These are phyloP conservation scores for Myriosclerotinia duriaeana DNA, from an alignment of 2,329 filamentous ascomycete species.

Conservation along the genomic window DNA sequence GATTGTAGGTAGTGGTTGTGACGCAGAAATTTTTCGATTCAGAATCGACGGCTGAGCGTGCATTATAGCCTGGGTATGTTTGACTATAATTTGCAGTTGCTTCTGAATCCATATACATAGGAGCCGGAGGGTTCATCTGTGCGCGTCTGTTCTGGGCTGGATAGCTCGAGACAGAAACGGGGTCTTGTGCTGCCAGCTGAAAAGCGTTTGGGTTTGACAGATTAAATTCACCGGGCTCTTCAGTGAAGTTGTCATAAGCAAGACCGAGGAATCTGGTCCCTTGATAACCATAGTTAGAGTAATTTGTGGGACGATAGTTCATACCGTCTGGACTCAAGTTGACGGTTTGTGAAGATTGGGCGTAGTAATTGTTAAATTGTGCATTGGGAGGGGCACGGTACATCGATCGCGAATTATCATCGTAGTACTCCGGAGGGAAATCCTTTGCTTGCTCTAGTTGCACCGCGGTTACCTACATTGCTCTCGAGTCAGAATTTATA, in stretches of 20 bases:
- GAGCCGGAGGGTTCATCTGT: not conserved
- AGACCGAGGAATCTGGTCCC: not conserved
- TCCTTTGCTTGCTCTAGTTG: constrained; percentile 16
- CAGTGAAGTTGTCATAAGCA: constrained; percentile 2
- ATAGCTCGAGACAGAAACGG: constrained; percentile 19
- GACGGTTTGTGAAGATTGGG: not conserved
- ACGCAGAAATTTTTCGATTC: constrained; percentile 18
- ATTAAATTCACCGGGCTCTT: constrained; percentile 16
- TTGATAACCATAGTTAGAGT: constrained; percentile 8
- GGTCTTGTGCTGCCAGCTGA: constrained; percentile 9
- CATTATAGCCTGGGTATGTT: constrained; percentile 15
- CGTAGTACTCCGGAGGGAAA: constrained; percentile 3
- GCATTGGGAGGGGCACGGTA: not conserved
- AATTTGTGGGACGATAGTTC: not conserved
- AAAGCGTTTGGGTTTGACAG: constrained; percentile 6
- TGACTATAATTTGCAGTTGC: constrained; percentile 5
- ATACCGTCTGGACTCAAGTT: constrained; percentile 2
- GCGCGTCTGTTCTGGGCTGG: constrained; percentile 13
- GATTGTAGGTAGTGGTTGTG: not conserved
- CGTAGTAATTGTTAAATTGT: not conserved
- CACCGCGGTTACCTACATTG: constrained; percentile 34
- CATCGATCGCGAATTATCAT: constrained; percentile 14
- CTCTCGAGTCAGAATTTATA: constrained; percentile 23
- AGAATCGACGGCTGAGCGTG: constrained; percentile 14
- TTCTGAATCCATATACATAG: constrained; percentile 17